A percentile compares a stretch with the other conserved stretches of the same genome.
Evolutionary conservation across 345 rosid species (phyloP).

Genomic region (Rhodomyrtus tomentosa): DNA sequence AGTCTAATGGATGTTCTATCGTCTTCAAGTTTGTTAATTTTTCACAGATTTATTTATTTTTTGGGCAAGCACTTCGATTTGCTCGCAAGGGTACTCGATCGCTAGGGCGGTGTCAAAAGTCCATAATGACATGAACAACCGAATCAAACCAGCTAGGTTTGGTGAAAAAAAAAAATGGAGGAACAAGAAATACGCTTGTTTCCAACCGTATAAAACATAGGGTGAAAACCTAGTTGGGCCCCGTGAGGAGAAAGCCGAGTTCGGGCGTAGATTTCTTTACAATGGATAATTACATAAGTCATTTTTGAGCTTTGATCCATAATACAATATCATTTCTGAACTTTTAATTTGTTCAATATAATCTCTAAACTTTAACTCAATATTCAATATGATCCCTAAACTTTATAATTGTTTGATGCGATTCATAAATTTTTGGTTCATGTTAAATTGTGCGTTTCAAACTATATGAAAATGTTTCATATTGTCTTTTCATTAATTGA

Average conservation of each 20-base stretch:
- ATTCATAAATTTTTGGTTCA: too few species aligned
- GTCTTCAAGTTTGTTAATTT: neutral
- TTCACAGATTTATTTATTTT: neutral
- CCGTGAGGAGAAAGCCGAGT: neutral
- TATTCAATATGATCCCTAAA: too few species aligned
- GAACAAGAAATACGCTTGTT: neutral
- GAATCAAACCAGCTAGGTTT: neutral
- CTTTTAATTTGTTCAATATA: too few species aligned
- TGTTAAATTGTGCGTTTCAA: too few species aligned
- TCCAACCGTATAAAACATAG: neutral
- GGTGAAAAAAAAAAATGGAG: neutral
- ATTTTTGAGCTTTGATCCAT: too few species aligned
- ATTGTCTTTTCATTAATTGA: too few species aligned
- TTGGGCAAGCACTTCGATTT: neutral
- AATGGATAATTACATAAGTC: too few species aligned
- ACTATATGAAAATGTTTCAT: too few species aligned
- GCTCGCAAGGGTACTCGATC: neutral
- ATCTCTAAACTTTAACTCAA: too few species aligned
- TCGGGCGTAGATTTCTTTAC: neutral
- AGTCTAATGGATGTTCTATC: neutral
- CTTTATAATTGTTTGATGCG: too few species aligned
- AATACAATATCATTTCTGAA: too few species aligned
- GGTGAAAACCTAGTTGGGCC: neutral
- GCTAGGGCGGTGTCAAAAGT: neutral
- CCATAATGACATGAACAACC: neutral